Evolutionary conservation across 331 rosid genomes (phyloP), one percentile per base, ranked within the genome.

Genomic region (Cucumis variabilis): DNA sequence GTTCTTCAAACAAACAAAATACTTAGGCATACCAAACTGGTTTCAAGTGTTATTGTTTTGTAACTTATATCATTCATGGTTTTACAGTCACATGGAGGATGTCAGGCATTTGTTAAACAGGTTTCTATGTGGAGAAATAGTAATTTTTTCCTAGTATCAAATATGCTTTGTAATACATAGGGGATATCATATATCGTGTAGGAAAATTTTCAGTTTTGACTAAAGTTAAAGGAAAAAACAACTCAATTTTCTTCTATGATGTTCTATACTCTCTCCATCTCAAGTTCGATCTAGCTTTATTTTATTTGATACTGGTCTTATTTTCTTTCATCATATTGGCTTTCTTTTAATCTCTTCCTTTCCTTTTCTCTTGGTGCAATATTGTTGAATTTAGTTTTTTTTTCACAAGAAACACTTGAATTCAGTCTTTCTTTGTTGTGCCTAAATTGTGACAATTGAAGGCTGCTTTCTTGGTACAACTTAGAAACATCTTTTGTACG

Each of bases 271-370:
- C 71, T 30, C 24, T 28, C 25, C 72, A 33, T 33, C 30, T 62
- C 51, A 81, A 30, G 53, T 82, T 82, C 41, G 41, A 5, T 55
- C 53, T 60, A 81, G 50, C 41, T 60, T 58, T 82, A 82, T 37
- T 82, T 62, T 82, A 82, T 37, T 82, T 62, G 85, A 60, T 82
- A 5, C 67, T 25, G 84, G 67, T 51, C 67, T 25, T 79, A 53
- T 79, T 79, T 53, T 79, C 84, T 79, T 53, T 55, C 48, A 17
- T 10, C 11, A 27, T 25, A 17, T 13, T 65, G 27, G 19, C 19
- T 80, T 79, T 27, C 44, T 6, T 80, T 27, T 17, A 55, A 53
- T 80, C 9, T 53, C 33, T 80, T 53, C 48, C 10, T 55, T 79
- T 80, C 28, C 24, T 50, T 80, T 79, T 80, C 50, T 20, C 69